These are phyloP conservation scores for Phytophthora tentaculata DNA, from an alignment of 352 stramenopile species.

Conservation along the genomic window DNA sequence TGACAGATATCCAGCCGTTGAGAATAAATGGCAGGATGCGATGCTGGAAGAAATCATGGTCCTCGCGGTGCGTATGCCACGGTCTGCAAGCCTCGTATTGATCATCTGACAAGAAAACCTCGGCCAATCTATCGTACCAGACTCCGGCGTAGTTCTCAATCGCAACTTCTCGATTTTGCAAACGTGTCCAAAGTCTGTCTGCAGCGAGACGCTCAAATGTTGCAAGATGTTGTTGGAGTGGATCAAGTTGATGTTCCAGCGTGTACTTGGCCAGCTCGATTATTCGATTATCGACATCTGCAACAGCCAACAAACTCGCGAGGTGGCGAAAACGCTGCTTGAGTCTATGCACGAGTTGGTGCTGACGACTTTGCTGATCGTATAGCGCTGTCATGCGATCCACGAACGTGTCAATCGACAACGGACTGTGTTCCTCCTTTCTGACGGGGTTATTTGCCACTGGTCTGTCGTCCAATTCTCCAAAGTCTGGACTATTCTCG, in stretches of 20 bases:
- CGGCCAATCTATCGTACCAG: conserved; percentile 17
- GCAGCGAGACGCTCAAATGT: conserved; percentile 42
- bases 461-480: background rate
- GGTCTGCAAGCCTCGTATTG: conserved; percentile 48
- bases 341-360: conserved; percentile 24
- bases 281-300: conserved; percentile 2
- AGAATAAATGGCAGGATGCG: conserved; percentile 31
- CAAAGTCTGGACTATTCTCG: conserved; percentile 5
- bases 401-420: conserved; percentile 22
- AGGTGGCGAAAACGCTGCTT: conserved; percentile 31
- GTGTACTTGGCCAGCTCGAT: conserved; percentile 31
- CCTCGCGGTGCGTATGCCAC: conserved; percentile 15
- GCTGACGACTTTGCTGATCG: conserved; percentile 16
- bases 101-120: conserved; percentile 42
- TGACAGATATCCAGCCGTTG: conserved; percentile 32
- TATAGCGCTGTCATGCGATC: conserved; percentile 22
- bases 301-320: conserved; percentile 11
- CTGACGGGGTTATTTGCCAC: background rate
- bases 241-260: conserved; percentile 30
- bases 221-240: conserved; percentile 39
- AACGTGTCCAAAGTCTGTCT: conserved; percentile 41
- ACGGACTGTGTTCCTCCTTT: conserved; percentile 1
- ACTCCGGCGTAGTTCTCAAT: conserved; percentile 11
- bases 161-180: conserved; percentile 44
- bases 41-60: conserved; percentile 27